phyloP scores from a whole-genome alignment of 768 basidiomycete species.

The Lentinula guzmanii region DNA sequence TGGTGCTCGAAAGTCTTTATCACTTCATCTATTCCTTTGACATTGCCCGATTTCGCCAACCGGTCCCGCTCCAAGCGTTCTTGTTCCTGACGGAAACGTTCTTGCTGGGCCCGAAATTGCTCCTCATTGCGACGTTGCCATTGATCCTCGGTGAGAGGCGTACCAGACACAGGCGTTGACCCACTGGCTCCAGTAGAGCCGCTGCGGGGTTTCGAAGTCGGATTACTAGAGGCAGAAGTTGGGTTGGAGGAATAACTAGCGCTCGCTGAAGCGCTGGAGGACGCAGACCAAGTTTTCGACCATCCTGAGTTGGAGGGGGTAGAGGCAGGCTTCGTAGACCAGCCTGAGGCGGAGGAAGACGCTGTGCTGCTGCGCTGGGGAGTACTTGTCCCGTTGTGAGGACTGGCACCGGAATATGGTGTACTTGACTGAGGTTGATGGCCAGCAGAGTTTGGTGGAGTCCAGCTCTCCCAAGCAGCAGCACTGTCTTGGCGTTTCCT shows the following conservation, averaged over 20 bases:
- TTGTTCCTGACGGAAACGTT: conserved; percentile 64
- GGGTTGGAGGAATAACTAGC: conserved; percentile 17
- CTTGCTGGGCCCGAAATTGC: conserved; percentile 58
- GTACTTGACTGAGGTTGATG: conserved; percentile 6
- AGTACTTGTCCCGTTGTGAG: conserved; percentile 12
- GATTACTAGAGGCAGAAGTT: conserved; percentile 18
- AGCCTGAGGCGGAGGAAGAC: conserved; percentile 22
- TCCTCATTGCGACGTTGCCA: conserved; percentile 62
- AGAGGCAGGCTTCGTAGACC: conserved; percentile 6
- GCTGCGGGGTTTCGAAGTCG: conserved; percentile 20
- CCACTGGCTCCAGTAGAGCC: conserved; percentile 20
- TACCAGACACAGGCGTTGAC: conserved; percentile 15
- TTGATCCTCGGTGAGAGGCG: conserved; percentile 33
- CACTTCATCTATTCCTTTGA: conserved; percentile 52
- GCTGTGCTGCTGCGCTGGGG: conserved; percentile 15
- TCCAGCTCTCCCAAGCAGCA: conserved; percentile 20
- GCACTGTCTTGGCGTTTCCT: conserved; percentile 38
- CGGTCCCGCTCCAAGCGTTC: conserved; percentile 47
- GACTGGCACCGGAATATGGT: conserved; percentile 16
- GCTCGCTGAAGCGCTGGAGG: conserved; percentile 20
- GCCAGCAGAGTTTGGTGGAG: conserved; percentile 18
- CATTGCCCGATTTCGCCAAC: conserved; percentile 26
- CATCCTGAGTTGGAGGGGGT: conserved; percentile 5
- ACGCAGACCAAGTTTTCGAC: conserved; percentile 18
- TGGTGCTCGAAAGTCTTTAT: conserved; percentile 52